These are phyloP conservation scores for Colletotrichum orchidophilum DNA, from an alignment of 2,329 filamentous ascomycete species.

Conservation along the genomic window DNA sequence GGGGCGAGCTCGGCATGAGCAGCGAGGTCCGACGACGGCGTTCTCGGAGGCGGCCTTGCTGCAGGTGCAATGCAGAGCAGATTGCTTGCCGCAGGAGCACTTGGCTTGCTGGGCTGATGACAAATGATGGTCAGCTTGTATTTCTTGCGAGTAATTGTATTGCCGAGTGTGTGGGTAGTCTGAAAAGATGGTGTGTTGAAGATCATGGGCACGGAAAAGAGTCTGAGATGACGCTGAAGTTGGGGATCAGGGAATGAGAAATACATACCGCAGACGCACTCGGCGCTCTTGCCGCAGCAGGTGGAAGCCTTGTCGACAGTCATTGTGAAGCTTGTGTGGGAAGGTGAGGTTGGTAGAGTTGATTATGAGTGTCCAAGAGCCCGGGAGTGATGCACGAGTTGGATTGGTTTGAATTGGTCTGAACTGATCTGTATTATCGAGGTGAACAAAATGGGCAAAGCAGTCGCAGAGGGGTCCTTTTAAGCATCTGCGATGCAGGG, in stretches of 20 bases:
- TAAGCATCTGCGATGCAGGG: slow-evolving; percentile 28
- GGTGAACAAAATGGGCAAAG: background rate
- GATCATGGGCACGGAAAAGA: slow-evolving; percentile 3
- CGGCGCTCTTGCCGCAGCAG: slow-evolving; percentile 64
- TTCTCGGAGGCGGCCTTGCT: slow-evolving; percentile 82
- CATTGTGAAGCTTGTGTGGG: slow-evolving; percentile 40
- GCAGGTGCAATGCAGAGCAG: slow-evolving; percentile 88
- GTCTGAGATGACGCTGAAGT: background rate
- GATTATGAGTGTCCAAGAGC: background rate
- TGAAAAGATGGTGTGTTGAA: background rate
- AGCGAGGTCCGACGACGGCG: slow-evolving; percentile 74
- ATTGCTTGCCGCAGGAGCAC: slow-evolving; percentile 91
- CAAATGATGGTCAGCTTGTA: slow-evolving; percentile 4
- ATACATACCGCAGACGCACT: slow-evolving; percentile 67
- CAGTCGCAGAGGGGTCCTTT: slow-evolving; percentile 15
- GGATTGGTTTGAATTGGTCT: background rate
- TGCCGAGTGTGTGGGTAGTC: background rate
- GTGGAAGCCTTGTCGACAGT: slow-evolving; percentile 53
- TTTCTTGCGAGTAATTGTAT: background rate
- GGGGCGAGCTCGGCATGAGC: slow-evolving; percentile 84
- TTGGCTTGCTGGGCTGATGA: slow-evolving; percentile 68
- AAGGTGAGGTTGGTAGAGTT: background rate
- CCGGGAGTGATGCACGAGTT: background rate
- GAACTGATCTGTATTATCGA: background rate
- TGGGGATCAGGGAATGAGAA: background rate